Conservation (phyloP, 2,329 filamentous ascomycete genomes). For the Purpureocillium takamizusanense region DNA sequence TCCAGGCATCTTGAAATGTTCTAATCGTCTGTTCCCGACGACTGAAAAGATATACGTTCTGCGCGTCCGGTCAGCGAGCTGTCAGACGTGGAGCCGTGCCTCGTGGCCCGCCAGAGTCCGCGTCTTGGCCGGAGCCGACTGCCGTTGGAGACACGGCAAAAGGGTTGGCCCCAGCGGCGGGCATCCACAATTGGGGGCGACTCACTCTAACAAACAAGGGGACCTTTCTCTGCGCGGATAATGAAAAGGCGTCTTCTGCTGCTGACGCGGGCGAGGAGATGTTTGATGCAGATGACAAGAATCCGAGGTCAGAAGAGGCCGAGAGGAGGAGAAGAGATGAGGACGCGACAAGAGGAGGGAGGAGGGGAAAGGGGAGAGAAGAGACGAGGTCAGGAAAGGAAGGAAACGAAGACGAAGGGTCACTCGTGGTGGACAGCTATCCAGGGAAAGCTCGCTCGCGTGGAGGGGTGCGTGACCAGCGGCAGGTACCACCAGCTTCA, state of each 20-base stretch:
- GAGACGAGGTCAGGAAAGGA: constrained; percentile 2
- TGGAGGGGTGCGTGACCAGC: not conserved
- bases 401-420: constrained; percentile 2
- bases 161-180: no score
- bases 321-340: constrained; percentile 1
- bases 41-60: not conserved
- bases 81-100: no score
- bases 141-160: no score
- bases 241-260: not conserved
- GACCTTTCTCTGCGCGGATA: not conserved
- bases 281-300: not conserved
- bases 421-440: not conserved
- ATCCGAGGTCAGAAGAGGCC: not conserved
- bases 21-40: constrained; percentile 1
- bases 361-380: not conserved
- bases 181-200: not conserved
- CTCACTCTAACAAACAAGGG: constrained; percentile 1
- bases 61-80: no score
- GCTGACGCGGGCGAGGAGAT: not conserved
- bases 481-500: not conserved
- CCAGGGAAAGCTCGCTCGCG: constrained; percentile 2
- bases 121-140: no score
- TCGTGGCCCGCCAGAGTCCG: no score
- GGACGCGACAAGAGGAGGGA: constrained; percentile 2
- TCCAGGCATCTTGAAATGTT: constrained; percentile 35